These are phyloP conservation scores for Penicillium herquei DNA, from an alignment of 495 filamentous ascomycete genomes.

Conservation along the genomic window DNA sequence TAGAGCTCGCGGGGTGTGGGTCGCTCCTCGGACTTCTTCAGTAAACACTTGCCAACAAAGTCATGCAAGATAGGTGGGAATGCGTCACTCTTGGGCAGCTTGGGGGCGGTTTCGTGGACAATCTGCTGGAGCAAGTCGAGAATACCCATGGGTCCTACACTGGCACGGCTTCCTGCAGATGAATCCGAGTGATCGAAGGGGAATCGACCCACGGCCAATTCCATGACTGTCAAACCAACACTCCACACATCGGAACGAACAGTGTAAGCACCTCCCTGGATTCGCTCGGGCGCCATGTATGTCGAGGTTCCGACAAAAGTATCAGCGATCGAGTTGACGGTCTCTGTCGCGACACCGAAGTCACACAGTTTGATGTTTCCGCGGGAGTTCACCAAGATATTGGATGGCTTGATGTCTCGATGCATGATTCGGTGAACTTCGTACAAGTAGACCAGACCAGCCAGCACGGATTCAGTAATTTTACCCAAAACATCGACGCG, in stretches of 20 bases:
- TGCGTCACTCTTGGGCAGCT: slow-evolving; percentile 91
- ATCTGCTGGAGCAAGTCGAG: slow-evolving; percentile 95
- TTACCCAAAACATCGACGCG: slow-evolving; percentile 99
- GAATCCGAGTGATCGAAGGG: slow-evolving; percentile 82
- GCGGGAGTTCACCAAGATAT: slow-evolving; percentile 90
- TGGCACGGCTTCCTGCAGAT: slow-evolving; percentile 66
- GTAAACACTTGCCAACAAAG: slow-evolving; percentile 92
- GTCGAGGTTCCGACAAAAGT: slow-evolving; percentile 98
- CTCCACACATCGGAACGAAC: slow-evolving; percentile 99
- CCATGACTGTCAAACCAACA: slow-evolving; percentile 94
- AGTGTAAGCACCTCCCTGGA: slow-evolving; percentile 93
- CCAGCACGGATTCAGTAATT: slow-evolving; percentile 95
- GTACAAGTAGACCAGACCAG: slow-evolving; percentile 92
- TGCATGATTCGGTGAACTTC: slow-evolving; percentile 95
- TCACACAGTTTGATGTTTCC: slow-evolving; percentile 97
- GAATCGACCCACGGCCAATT: slow-evolving; percentile 93
- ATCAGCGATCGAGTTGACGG: slow-evolving; percentile 94
- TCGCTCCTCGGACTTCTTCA: slow-evolving; percentile 81
- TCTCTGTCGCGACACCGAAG: slow-evolving; percentile 94
- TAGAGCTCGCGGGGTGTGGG: slow-evolving; percentile 88
- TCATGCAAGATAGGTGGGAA: slow-evolving; percentile 94
- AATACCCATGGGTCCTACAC: slow-evolving; percentile 83
- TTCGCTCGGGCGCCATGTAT: slow-evolving; percentile 98
- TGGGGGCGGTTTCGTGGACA: slow-evolving; percentile 92
- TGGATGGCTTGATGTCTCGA: slow-evolving; percentile 97